A percentile compares a stretch with the other conserved stretches of the same genome.
Evolutionary conservation across 75 land plant genomes (phyloP).

Genomic region (Selaginella moellendorffii): DNA sequence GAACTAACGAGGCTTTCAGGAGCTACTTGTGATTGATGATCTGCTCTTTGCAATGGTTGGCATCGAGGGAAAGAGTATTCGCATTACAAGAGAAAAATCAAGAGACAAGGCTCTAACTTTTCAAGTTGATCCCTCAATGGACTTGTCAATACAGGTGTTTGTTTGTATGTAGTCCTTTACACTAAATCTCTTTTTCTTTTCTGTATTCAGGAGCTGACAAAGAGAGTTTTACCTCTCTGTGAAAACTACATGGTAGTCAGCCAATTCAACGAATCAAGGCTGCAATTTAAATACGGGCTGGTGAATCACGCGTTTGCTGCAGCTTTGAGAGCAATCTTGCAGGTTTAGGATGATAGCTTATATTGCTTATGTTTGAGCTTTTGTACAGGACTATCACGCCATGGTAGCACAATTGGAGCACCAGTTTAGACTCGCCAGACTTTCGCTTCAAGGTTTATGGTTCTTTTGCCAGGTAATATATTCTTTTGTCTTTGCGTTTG

Average conservation of each 20-base stretch:
- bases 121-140: slow-evolving; percentile 82
- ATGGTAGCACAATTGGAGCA: slow-evolving; percentile 97
- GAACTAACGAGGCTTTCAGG: slow-evolving; percentile 26
- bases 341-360: slow-evolving; percentile 25
- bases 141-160: slow-evolving; percentile 64
- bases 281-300: slow-evolving; percentile 74
- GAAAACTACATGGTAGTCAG: slow-evolving; percentile 57
- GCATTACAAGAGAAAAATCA: slow-evolving; percentile 36
- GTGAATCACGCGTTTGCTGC: slow-evolving; percentile 98
- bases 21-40: slow-evolving; percentile 84
- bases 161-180: background rate
- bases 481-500: background rate
- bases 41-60: slow-evolving; percentile 79
- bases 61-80: slow-evolving; percentile 75
- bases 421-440: slow-evolving; percentile 77
- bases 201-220: slow-evolving; percentile 53
- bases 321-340: slow-evolving; percentile 74
- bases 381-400: slow-evolving; percentile 72
- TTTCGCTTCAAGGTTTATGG: slow-evolving; percentile 88
- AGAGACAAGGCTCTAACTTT: slow-evolving; percentile 40
- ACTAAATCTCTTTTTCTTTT: background rate
- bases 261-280: slow-evolving; percentile 72
- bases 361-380: background rate
- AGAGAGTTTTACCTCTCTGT: slow-evolving; percentile 72
- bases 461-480: slow-evolving; percentile 75